A percentile compares a stretch with the other conserved stretches of the same genome.
Conservation (phyloP, 2,329 filamentous ascomycete species). For the Cercospora canescens region DNA sequence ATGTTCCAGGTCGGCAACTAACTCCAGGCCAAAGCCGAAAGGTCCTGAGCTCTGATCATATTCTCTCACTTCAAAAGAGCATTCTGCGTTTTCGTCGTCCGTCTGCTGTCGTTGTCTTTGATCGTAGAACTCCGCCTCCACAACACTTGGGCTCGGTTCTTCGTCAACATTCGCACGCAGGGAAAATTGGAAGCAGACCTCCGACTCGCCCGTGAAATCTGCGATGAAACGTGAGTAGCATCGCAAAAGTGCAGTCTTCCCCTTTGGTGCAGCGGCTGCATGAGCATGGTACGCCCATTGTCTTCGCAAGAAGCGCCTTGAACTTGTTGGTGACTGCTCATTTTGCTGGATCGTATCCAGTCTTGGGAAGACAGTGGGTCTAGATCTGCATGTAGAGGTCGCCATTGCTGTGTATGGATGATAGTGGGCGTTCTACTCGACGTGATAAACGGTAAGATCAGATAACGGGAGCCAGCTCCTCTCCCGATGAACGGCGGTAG, state of each 20-base stretch:
- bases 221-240: slow-evolving; percentile 17
- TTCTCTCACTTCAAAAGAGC: not conserved
- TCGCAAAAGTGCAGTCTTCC: slow-evolving; percentile 14
- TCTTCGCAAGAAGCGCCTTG: not conserved
- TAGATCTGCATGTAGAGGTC: not conserved
- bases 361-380: slow-evolving; percentile 16
- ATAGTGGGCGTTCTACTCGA: not conserved
- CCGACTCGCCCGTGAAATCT: slow-evolving; percentile 15
- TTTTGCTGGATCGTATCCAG: slow-evolving; percentile 12
- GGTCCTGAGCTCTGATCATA: not conserved
- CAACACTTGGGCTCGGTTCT: slow-evolving; percentile 3
- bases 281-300: slow-evolving; percentile 10
- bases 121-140: slow-evolving; percentile 10
- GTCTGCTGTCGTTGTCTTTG: not conserved
- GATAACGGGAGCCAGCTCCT: slow-evolving; percentile 1
- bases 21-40: slow-evolving; percentile 16
- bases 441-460: not conserved
- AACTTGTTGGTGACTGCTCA: not conserved
- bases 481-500: not conserved
- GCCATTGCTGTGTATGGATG: slow-evolving; percentile 8
- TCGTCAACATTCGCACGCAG: not conserved
- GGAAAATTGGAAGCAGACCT: slow-evolving; percentile 17
- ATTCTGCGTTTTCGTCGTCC: not conserved
- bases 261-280: slow-evolving; percentile 9
- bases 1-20: slow-evolving; percentile 16